Evolutionary conservation across 352 stramenopile species (phyloP).

Genomic region (Phytopythium cucurbitacearum): DNA sequence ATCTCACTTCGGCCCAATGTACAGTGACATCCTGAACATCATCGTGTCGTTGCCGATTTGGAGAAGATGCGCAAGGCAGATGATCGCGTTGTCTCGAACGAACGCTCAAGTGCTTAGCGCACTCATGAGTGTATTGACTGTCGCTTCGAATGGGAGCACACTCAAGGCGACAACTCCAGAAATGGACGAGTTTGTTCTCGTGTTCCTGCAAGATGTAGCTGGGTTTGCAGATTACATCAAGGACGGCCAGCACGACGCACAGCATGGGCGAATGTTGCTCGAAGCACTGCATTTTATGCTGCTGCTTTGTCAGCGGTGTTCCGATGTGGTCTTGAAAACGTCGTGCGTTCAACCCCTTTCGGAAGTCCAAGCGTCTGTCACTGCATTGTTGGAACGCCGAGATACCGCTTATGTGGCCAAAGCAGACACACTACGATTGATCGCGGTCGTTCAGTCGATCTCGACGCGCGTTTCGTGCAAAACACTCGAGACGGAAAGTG

Average conservation of each 20-base stretch:
- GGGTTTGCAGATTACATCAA: conserved; percentile 32
- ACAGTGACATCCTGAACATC: conserved; percentile 41
- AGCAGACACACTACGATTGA: conserved; percentile 38
- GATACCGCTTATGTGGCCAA: conserved; percentile 58
- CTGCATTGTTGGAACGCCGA: conserved; percentile 31
- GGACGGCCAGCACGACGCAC: conserved; percentile 14
- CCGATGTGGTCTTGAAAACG: conserved; percentile 15
- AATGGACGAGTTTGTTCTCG: conserved; percentile 48
- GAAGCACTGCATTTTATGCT: conserved; percentile 43
- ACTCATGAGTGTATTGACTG: conserved; percentile 29
- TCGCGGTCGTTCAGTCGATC: conserved; percentile 25
- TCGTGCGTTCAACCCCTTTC: conserved; percentile 29
- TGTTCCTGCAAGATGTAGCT: conserved; percentile 33
- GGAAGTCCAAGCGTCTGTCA: conserved; percentile 28
- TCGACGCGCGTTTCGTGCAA: conserved; percentile 7
- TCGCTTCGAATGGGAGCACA: conserved; percentile 31
- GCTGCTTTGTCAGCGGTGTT: conserved; percentile 33
- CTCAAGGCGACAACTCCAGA: conserved; percentile 26
- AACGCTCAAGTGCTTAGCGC: conserved; percentile 27
- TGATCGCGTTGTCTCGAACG: conserved; percentile 25
- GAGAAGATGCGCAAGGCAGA: conserved; percentile 21
- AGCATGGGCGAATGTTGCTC: conserved; percentile 34
- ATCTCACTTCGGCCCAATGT: conserved; percentile 27
- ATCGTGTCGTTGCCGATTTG: conserved; percentile 38
- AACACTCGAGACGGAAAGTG: conserved; percentile 6